Conservation (phyloP, 2,329 filamentous ascomycete species). For the Myriangium duriaei region DNA sequence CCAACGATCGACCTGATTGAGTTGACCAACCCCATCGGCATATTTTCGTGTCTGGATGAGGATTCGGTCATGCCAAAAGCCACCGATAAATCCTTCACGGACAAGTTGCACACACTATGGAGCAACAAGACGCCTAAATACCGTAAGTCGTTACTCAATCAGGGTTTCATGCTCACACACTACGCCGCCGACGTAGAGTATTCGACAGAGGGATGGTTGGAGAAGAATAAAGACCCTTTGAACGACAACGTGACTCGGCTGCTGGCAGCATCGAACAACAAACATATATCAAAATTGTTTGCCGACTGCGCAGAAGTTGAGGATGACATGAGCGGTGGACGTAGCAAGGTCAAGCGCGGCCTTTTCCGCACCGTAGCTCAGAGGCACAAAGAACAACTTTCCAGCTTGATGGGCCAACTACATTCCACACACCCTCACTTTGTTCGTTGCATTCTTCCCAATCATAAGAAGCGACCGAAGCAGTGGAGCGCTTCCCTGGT, state of each 20-base stretch:
- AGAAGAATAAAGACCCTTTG: conserved; percentile 97
- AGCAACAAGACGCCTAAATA: conserved; percentile 94
- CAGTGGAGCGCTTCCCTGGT: conserved; percentile 86
- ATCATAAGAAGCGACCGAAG: conserved; percentile 94
- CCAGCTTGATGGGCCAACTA: conserved; percentile 85
- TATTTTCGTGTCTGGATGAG: conserved; percentile 95
- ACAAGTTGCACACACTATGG: conserved; percentile 95
- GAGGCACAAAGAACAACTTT: conserved; percentile 94
- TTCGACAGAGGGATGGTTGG: conserved; percentile 84
- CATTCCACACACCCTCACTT: conserved; percentile 97
- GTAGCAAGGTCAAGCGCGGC: conserved; percentile 86
- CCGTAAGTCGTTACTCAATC: conserved; percentile 69
- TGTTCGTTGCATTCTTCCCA: conserved; percentile 92
- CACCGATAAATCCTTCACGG: conserved; percentile 90
- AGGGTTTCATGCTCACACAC: conserved; percentile 92
- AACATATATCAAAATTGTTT: conserved; percentile 75
- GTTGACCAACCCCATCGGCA: conserved; percentile 89
- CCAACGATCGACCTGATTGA: conserved; percentile 97
- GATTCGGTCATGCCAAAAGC: conserved; percentile 99
- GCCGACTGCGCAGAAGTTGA: conserved; percentile 74
- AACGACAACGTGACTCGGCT: conserved; percentile 94
- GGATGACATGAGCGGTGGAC: conserved; percentile 54
- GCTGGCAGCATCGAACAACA: conserved; percentile 67
- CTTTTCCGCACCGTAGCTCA: conserved; percentile 95
- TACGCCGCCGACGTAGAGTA: conserved; percentile 98